Evolutionary conservation across 768 basidiomycete species (phyloP), one percentile per base, ranked within the genome.

Genomic region (Tricholoma sp.): DNA sequence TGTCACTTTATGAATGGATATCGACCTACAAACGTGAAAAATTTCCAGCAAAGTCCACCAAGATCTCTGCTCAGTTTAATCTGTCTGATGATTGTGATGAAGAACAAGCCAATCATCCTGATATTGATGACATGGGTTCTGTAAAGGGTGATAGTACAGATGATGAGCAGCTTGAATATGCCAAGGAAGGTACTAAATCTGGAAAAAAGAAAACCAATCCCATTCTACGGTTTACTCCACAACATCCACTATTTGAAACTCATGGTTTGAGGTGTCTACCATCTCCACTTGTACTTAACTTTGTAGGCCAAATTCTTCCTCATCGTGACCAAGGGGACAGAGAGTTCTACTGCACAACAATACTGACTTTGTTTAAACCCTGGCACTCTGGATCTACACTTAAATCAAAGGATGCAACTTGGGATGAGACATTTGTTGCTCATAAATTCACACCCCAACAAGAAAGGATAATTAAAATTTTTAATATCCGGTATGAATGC

Each of bases 331-430:
- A 63, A 59, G 71, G 68, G 0, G 68, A 68, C 52, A 47, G 63
- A 6, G 69, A 70, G 21, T 71, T 60, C 43, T 73, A 72, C 41
- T 73, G 68, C 50, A 45, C 31, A 7, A 64, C 68, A 0, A 72
- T 73, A 70, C 49, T 72, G 12, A 65, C 65, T 1, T 50, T 72
- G 2, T 72, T 72, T 53, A 64, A 62, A 37, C 68, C 68, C 0
- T 72, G 72, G 70, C 2, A 2, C 11, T 34, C 34, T 34, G 34
- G 34, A 34, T 34, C 34, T 27, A 27, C 24, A 27, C 24, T 27
- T 27, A 27, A 27, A 27, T 27, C 5, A 5, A 27, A 27, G 5
- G 5, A 27, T 27, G 24, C 24, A 2, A 3, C 24, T 5, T 27
- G 24, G 24, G 24, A 27, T 27, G 24, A 34, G 34, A 34, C 34